phyloP scores from a whole-genome alignment of 2,329 filamentous ascomycete species.

The Fusarium tricinctum region DNA sequence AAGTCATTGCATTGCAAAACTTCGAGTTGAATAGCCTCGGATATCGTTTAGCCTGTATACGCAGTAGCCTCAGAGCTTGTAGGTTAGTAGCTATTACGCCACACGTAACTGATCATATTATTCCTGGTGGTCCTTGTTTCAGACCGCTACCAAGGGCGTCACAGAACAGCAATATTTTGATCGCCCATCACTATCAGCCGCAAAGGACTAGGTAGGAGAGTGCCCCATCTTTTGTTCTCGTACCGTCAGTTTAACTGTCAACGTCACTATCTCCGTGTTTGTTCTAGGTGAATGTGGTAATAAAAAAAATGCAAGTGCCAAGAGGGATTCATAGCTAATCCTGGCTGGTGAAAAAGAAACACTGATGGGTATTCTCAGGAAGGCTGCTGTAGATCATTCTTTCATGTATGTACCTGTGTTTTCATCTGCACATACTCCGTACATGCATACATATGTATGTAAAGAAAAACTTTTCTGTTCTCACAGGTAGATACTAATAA shows the following conservation, averaged over 20 bases:
- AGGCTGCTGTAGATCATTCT: slow-evolving; percentile 28
- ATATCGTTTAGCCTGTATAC: slow-evolving; percentile 13
- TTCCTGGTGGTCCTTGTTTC: slow-evolving; percentile 1
- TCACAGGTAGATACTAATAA: slow-evolving; percentile 20
- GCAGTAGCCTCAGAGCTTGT: not conserved
- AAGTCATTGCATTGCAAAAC: not conserved
- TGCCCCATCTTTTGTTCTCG: slow-evolving; percentile 4
- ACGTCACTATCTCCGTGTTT: slow-evolving; percentile 11
- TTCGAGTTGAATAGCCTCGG: slow-evolving; percentile 2
- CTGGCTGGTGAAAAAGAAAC: slow-evolving; percentile 1
- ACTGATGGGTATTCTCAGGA: slow-evolving; percentile 13
- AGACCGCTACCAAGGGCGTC: slow-evolving; percentile 8
- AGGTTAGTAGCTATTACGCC: not conserved
- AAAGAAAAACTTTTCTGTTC: slow-evolving; percentile 8
- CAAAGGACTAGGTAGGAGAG: slow-evolving; percentile 17
- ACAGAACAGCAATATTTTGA: slow-evolving; percentile 26
- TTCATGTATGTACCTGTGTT: not conserved
- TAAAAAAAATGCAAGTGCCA: slow-evolving; percentile 11
- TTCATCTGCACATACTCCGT: not conserved
- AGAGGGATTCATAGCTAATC: not conserved
- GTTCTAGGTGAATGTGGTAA: not conserved
- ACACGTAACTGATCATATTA: not conserved
- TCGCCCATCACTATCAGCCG: slow-evolving; percentile 37
- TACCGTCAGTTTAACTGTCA: slow-evolving; percentile 8
- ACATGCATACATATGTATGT: not conserved